phyloP scores from a whole-genome alignment of 257 asterid genomes.

The Solanum tacnaense region DNA sequence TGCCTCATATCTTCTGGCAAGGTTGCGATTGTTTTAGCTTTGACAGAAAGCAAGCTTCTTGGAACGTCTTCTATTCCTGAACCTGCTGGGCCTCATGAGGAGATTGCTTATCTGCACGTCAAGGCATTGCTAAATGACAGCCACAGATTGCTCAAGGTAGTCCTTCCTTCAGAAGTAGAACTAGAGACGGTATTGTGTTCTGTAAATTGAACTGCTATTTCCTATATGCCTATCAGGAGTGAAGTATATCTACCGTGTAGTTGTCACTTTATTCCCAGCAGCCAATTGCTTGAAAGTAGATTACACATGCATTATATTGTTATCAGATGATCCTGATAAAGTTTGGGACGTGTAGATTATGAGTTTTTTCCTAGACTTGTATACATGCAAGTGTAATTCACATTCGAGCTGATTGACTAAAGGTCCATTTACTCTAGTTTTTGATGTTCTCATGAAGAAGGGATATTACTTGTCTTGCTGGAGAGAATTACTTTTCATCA shows the following conservation, averaged over 20 bases:
- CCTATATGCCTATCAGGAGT: not conserved
- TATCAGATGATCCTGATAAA: not conserved
- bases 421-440: not conserved
- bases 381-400: not conserved
- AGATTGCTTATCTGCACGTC: slow-evolving; percentile 8
- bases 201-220: not conserved
- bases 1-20: slow-evolving; percentile 55
- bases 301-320: not conserved
- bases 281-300: not conserved
- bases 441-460: not conserved
- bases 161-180: slow-evolving; percentile 1
- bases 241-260: not conserved
- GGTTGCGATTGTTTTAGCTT: slow-evolving; percentile 44
- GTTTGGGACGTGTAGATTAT: not conserved
- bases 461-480: not conserved
- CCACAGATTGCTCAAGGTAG: slow-evolving; percentile 42
- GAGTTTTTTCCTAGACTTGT: not conserved
- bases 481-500: not conserved
- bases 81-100: slow-evolving; percentile 20
- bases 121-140: slow-evolving; percentile 42
- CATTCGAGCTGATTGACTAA: not conserved
- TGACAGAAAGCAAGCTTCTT: slow-evolving; percentile 24
- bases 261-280: not conserved
- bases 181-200: not conserved
- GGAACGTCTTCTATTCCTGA: slow-evolving; percentile 10